phyloP scores from a whole-genome alignment of 805 yeast genomes.

The Nakazawaea laoshanensis region DNA sequence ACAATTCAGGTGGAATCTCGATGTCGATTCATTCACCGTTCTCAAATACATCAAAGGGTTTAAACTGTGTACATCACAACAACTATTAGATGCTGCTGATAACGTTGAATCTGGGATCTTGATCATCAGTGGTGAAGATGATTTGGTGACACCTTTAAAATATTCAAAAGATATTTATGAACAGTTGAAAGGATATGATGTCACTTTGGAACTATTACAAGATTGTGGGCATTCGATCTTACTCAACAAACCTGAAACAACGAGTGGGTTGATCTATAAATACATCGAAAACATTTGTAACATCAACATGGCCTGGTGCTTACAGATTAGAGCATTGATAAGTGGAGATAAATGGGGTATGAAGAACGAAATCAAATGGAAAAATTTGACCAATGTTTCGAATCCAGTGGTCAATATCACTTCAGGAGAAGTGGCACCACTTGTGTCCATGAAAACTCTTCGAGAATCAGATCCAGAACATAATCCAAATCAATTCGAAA shows the following conservation, averaged over 20 bases:
- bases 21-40: constrained; percentile 45
- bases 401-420: constrained; percentile 26
- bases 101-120: constrained; percentile 34
- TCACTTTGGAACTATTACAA: constrained; percentile 27
- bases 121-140: constrained; percentile 53
- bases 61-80: constrained; percentile 29
- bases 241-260: constrained; percentile 53
- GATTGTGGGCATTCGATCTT: constrained; percentile 61
- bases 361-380: constrained; percentile 71
- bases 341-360: constrained; percentile 74
- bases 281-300: constrained; percentile 44
- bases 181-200: constrained; percentile 21
- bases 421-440: constrained; percentile 29
- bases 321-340: constrained; percentile 50
- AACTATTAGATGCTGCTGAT: constrained; percentile 31
- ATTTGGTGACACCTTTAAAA: constrained; percentile 42
- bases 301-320: constrained; percentile 65
- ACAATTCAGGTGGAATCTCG: constrained; percentile 68
- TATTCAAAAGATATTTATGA: constrained; percentile 23
- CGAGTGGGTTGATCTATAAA: constrained; percentile 52
- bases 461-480: constrained; percentile 55
- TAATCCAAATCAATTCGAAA: constrained; percentile 49
- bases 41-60: constrained; percentile 47
- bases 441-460: constrained; percentile 69
- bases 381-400: constrained; percentile 42